phyloP scores from a whole-genome alignment of 2,329 filamentous ascomycete genomes.

The Penicillium sumatraense region DNA sequence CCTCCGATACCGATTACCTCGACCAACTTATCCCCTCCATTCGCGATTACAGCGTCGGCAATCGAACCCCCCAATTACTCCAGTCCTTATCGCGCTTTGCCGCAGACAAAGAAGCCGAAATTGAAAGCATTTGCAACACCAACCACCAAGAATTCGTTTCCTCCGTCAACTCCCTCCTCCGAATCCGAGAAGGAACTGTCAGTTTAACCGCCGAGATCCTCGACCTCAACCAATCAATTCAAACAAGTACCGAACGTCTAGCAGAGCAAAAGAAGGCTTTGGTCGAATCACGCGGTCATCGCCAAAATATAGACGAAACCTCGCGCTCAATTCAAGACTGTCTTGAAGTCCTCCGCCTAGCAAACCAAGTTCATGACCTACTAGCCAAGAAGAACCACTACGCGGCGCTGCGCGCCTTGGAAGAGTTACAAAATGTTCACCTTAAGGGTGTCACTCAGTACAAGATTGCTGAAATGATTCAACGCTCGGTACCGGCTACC shows the following conservation, averaged over 20 bases:
- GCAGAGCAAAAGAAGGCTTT: conserved; percentile 93
- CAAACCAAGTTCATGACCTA: conserved; percentile 92
- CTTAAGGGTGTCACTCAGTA: conserved; percentile 93
- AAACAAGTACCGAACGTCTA: conserved; percentile 90
- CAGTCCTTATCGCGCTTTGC: conserved; percentile 82
- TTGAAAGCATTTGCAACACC: conserved; percentile 90
- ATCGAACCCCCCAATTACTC: conserved; percentile 73
- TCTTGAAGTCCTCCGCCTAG: conserved; percentile 85
- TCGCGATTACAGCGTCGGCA: conserved; percentile 81
- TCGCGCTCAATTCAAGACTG: conserved; percentile 88
- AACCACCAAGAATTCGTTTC: conserved; percentile 96
- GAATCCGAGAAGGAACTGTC: conserved; percentile 88
- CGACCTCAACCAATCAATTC: conserved; percentile 90
- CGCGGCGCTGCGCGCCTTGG: conserved; percentile 86
- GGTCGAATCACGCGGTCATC: conserved; percentile 87
- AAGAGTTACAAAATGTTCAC: conserved; percentile 95
- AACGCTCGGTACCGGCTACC: conserved; percentile 90
- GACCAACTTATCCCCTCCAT: conserved; percentile 94
- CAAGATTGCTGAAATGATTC: conserved; percentile 92
- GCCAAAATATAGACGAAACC: conserved; percentile 94
- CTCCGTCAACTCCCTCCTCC: conserved; percentile 92
- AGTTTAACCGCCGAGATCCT: conserved; percentile 88
- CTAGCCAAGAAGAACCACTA: conserved; percentile 95
- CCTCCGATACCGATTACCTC: conserved; percentile 90
- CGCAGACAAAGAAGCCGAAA: conserved; percentile 83